Conservation (phyloP, 2,329 filamentous ascomycete species). For the Talaromyces sp. region DNA sequence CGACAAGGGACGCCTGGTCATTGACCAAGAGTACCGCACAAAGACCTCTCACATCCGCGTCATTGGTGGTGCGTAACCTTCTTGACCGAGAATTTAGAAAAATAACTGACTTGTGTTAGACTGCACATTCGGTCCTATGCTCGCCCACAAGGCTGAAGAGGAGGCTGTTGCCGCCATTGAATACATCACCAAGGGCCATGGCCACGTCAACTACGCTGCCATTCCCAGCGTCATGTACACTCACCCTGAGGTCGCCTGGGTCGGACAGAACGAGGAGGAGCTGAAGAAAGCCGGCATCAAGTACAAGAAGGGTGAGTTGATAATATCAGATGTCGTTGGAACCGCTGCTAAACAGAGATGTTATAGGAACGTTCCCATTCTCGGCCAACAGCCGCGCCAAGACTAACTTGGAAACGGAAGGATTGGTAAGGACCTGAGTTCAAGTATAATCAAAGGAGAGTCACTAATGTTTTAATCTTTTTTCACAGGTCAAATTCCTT, state of each 20-base stretch:
- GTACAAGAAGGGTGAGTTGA: conserved; percentile 57
- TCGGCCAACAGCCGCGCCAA: conserved; percentile 97
- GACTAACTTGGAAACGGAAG: conserved; percentile 95
- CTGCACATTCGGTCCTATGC: conserved; percentile 90
- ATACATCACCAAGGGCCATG: conserved; percentile 96
- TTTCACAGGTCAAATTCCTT: conserved; percentile 79
- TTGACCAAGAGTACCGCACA: conserved; percentile 98
- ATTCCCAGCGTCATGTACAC: conserved; percentile 99
- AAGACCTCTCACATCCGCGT: conserved; percentile 96
- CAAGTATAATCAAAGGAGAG: not conserved
- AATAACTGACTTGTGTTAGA: conserved; percentile 2
- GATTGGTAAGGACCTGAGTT: conserved; percentile 44
- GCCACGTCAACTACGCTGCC: conserved; percentile 97
- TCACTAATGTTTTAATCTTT: not conserved
- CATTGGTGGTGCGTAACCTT: conserved; percentile 58
- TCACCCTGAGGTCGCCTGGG: conserved; percentile 96
- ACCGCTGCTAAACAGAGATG: not conserved
- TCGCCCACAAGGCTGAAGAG: conserved; percentile 99
- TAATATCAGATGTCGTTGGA: not conserved
- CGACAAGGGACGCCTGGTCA: conserved; percentile 89
- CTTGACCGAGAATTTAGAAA: not conserved
- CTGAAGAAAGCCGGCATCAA: conserved; percentile 84
- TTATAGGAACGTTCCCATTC: conserved; percentile 88
- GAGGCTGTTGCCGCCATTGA: conserved; percentile 92
- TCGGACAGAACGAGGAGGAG: conserved; percentile 95